Evolutionary conservation across 495 filamentous ascomycete species (phyloP).

Genomic region (Cudoniella acicularis): DNA sequence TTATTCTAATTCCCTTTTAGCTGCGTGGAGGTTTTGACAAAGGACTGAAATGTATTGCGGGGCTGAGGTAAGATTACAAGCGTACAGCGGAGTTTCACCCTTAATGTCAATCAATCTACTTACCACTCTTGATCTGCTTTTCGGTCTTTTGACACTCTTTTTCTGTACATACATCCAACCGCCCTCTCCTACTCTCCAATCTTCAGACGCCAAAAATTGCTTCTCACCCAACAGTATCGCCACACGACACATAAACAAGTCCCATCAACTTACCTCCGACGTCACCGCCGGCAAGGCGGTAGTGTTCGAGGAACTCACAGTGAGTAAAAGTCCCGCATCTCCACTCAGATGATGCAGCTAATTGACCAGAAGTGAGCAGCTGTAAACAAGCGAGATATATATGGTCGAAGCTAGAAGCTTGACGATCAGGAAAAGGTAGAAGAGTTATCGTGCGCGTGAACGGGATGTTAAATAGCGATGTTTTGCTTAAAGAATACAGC

Average conservation of each 20-base stretch:
- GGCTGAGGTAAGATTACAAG: too few species aligned
- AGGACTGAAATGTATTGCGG: too few species aligned
- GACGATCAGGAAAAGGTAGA: slow-evolving; percentile 32
- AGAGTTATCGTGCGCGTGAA: slow-evolving; percentile 37
- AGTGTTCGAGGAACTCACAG: neutral
- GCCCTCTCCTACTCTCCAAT: too few species aligned
- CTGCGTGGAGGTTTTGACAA: too few species aligned
- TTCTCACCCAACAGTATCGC: neutral
- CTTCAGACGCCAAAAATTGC: too few species aligned
- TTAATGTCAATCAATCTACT: too few species aligned
- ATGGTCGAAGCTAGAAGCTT: slow-evolving; percentile 41
- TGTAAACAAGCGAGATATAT: slow-evolving; percentile 34
- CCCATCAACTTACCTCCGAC: neutral
- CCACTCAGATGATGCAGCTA: neutral
- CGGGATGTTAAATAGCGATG: slow-evolving; percentile 29
- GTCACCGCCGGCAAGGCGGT: neutral
- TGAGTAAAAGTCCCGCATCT: neutral
- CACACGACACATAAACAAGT: neutral
- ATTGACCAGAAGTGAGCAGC: slow-evolving; percentile 13
- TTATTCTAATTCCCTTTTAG: too few species aligned
- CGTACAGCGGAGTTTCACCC: too few species aligned
- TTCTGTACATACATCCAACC: too few species aligned
- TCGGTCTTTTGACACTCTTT: too few species aligned
- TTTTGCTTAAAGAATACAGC: slow-evolving; percentile 38
- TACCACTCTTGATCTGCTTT: too few species aligned